Evolutionary conservation across 2,329 filamentous ascomycete species (phyloP), one percentile per base, ranked within the genome.

Genomic region (Nemania sp.): DNA sequence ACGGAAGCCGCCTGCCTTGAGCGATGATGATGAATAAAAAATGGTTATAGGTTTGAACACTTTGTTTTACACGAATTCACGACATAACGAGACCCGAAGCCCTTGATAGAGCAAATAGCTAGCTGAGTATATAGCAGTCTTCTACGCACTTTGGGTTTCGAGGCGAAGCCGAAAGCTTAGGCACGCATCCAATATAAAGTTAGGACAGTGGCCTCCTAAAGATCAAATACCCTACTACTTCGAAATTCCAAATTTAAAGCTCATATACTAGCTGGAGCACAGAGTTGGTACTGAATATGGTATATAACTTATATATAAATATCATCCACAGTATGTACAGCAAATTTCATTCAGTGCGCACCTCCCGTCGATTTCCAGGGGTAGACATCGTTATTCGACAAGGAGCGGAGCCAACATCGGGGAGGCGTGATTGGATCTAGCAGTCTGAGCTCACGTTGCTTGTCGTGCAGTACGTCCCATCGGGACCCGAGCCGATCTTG

Each of bases 1-100:
- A 1, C 90, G 92, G 76, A 98, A 98, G 77, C 67, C 70, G 11
- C 75, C 76, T 18, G 56, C 70, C 3, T 67, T 27, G 13, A 66
- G 69, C 24, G 75, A 77, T 26, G 75, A 77, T 49, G 73, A 78
- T 27, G 75, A 77, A 29, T 73, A 72, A 58, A 15, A 61, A 22
- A 3, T 41, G 22, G 11, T 8, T 5, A 29, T 59, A 43, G 38
- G 18, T n/a, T 13, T 13, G n/a, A 24, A 38, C 10, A 18, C 8
- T n/a, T 24, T 27, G 3, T 32, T 51, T 29, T 47, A 18, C 32
- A 24, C 32, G 26, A 7, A 27, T 20, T 27, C 24, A 24, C 6
- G 10, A 52, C 15, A 51, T 22, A 10, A 38, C 8, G 15, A 24
- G 41, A 22, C 6, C 32, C 6, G 6, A 3, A 11, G 43, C 20